phyloP scores from a whole-genome alignment of 208 protist species.

The Leishmania lainsoni region DNA sequence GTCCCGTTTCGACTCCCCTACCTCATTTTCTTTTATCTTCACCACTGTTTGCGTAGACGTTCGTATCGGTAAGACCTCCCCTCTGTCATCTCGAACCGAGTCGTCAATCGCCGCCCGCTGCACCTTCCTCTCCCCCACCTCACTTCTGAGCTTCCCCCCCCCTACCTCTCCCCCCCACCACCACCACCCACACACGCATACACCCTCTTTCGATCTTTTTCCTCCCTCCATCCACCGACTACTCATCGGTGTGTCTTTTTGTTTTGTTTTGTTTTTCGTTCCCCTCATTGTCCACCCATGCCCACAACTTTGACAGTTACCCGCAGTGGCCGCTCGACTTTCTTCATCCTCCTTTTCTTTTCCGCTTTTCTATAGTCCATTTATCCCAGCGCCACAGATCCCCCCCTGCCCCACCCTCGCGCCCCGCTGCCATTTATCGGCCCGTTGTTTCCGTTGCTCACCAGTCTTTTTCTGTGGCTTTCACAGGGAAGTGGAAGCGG shows the following conservation, averaged over 20 bases:
- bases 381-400: not conserved
- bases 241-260: too few relatives aligned
- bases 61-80: not conserved
- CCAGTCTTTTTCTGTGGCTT: not conserved
- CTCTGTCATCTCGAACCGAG: not conserved
- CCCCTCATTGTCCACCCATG: not conserved
- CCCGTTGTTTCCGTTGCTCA: not conserved
- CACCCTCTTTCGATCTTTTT: not conserved
- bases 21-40: not conserved
- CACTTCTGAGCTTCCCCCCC: not conserved
- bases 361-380: not conserved
- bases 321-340: not conserved
- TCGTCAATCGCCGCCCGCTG: not conserved
- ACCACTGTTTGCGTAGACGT: not conserved
- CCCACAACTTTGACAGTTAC: not conserved
- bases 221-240: not conserved
- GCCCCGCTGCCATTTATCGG: not conserved
- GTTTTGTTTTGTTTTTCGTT: not conserved
- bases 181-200: not conserved
- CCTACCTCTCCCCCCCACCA: not conserved
- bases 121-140: not conserved
- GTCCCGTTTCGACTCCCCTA: not conserved
- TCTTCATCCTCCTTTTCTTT: not conserved
- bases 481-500: not conserved
- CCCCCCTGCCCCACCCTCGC: not conserved